Base-by-base conservation (phyloP, 2,329 filamentous ascomycete genomes). In the Diplodia scrobiculata region DNA sequence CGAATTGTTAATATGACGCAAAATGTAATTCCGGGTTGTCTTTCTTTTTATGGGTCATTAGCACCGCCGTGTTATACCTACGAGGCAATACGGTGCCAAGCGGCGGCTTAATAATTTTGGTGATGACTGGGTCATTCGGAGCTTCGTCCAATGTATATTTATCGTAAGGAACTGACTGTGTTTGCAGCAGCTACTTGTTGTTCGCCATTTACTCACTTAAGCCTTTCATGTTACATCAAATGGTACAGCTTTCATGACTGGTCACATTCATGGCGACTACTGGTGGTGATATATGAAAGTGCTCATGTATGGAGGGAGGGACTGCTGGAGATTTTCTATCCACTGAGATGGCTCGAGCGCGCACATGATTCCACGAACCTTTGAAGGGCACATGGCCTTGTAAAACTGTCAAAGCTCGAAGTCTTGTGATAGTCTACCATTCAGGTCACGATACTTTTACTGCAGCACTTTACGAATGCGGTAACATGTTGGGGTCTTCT, bases 81-180 rank as follows among this genome's bases (percentile, higher is more conserved):
- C 10, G 34, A 9, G 21, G 58, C 9, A 36, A 19, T 25, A 14
- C 14, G n/a, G 34, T 29, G 14, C 21, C 2, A 34, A 21, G 14
- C n/a, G 19, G 10, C 27, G 25, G 9, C 29, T 36, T 62, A 62
- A 59, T 62, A 62, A 29, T 50, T 38, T 25, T 25, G 53, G 66
- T 51, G 66, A 64, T 47, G 14, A 60, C 1, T 10, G 25, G 52
- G 45, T 58, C 34, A 29, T 50, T 63, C 38, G 25, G 38, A 19
- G 21, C 25, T 36, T 51, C 41, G 41, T 50, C 38, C 51, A 27
- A 60, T 52, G 62, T 54, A 58, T 65, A 32, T 34, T 41, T 59
- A 60, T 50, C 11, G 17, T 53, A 32, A 32, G n/a, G 36, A 36
- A 34, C 41, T n/a, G 21, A 41, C 32, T 29, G 58, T 17, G 19